These are phyloP conservation scores for Solanum paucissectum DNA, from an alignment of 257 asterid genomes.

Conservation along the genomic window DNA sequence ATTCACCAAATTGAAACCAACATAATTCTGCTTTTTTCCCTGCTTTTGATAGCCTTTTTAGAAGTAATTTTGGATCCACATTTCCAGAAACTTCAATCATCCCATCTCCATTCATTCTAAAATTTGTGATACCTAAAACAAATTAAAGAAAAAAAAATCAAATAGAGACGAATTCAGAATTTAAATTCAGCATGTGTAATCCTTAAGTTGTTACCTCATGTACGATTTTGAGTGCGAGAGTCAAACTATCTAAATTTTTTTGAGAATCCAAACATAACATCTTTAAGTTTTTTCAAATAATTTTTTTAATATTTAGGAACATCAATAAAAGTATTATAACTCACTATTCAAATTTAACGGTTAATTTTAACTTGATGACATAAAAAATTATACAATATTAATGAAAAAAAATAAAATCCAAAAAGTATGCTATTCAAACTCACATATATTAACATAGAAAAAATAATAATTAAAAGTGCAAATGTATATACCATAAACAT, in stretches of 20 bases:
- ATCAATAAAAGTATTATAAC: not conserved
- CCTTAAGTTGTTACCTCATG: not conserved
- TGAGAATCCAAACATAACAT: not conserved
- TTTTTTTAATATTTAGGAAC: not conserved
- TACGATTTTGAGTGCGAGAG: not conserved
- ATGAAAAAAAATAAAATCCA: not conserved
- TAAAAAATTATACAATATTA: not conserved
- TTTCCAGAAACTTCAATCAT: slow-evolving; percentile 13
- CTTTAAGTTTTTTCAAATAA: not conserved
- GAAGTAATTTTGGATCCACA: slow-evolving; percentile 11
- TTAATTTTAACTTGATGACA: not conserved
- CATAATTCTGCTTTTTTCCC: slow-evolving; percentile 7
- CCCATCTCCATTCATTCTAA: slow-evolving; percentile 19
- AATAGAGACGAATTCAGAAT: not conserved
- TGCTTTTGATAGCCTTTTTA: slow-evolving; percentile 8
- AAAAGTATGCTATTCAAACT: not conserved
- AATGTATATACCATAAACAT: slow-evolving; percentile 5
- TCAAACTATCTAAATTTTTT: not conserved
- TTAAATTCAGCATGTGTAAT: not conserved
- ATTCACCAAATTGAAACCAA: slow-evolving; percentile 19
- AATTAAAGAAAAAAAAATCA: not conserved
- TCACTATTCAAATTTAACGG: not conserved
- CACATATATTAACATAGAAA: not conserved
- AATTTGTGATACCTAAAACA: not conserved
- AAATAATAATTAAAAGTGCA: not conserved